Base-by-base conservation (phyloP, 306 rosid species). In the Alnus glutinosa region DNA sequence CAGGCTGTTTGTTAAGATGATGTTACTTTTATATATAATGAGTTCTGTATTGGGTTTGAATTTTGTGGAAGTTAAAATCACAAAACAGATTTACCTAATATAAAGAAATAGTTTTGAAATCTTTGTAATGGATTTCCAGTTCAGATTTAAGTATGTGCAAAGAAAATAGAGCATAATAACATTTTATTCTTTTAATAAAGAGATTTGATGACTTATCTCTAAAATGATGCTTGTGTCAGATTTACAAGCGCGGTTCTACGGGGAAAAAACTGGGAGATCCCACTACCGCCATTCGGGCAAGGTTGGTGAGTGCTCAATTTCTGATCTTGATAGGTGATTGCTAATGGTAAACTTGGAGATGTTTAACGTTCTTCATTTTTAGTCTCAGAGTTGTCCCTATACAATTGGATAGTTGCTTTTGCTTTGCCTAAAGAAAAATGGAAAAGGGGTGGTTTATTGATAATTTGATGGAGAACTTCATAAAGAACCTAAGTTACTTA, bases 231-330 rank as follows among this genome's bases (percentile, higher is more conserved):
- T 42, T 84, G 77, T 73, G 81, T 72, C 79, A 94, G 98, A 82
- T 94, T 92, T 84, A 92, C 97, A 0, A 89, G 97, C 55, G 98
- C 98, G 66, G 92, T 94, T 70, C 81, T 94, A 83, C 87, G 98
- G 23, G 95, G 95, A 79, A 86, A 89, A 88, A 87, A 75, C 71
- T 94, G 97, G 98, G 97, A 89, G 88, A 57, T 94, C 79, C 97
- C 98, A 1, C 87, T 94, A 89, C 98, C 98, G 1, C 98, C 98
- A 68, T 92, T 92, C 79, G 98, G 98, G 70, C 89, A 89, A 90
- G 98, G 98, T 18, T 94, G 98, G 98, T 92, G 79, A 91, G 98
- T 89, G 79, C 47, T 78, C 83, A 55, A 18, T 52, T 76, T 74
- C 76, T 64, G 46, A 55, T 58, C 44, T 71, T 32, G 32, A 68